These are phyloP conservation scores for Jaltomata sinuosa DNA, from an alignment of 257 asterid genomes.

Conservation along the genomic window DNA sequence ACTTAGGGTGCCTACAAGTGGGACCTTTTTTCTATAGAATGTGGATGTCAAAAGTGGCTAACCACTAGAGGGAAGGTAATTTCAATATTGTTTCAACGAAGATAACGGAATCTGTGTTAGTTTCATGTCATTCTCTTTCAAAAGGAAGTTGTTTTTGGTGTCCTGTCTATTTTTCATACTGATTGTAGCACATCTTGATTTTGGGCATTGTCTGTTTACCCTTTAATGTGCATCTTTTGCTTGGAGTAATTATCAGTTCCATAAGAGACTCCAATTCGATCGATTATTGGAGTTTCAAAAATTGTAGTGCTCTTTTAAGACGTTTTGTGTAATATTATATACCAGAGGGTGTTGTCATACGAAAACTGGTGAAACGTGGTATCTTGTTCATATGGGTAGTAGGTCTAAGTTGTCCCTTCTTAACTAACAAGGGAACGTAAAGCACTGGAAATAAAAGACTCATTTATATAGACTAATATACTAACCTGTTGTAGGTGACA, in stretches of 20 bases:
- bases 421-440: too few species aligned
- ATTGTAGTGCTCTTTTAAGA: not conserved
- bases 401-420: too few species aligned
- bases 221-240: not conserved
- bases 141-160: not conserved
- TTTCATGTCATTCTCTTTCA: not conserved
- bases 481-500: too few species aligned
- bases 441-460: too few species aligned
- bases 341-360: not conserved
- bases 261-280: not conserved
- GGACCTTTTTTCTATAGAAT: slow-evolving; percentile 43
- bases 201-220: not conserved
- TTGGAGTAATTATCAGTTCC: not conserved
- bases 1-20: slow-evolving; percentile 12
- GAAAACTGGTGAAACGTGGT: too few species aligned
- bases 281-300: not conserved
- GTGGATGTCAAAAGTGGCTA: slow-evolving; percentile 39
- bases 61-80: slow-evolving; percentile 14
- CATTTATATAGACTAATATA: too few species aligned
- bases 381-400: too few species aligned
- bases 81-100: slow-evolving; percentile 11
- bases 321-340: not conserved
- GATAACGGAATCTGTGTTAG: not conserved
- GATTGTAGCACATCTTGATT: not conserved
- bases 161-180: too few species aligned